Conservation (phyloP, 768 basidiomycete species). For the Rhodocollybia butyracea region DNA sequence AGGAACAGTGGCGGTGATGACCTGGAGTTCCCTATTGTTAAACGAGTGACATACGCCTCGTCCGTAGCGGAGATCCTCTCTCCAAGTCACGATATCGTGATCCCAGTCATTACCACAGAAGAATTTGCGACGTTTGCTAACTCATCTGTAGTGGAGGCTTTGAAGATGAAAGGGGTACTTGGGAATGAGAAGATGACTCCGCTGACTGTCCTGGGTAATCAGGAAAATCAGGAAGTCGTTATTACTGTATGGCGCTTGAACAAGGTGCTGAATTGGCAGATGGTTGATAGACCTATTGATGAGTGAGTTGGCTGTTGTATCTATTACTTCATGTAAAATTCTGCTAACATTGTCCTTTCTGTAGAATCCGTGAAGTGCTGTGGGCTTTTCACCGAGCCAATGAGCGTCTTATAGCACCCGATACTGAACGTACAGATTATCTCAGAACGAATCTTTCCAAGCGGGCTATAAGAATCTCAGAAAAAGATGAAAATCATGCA, state of each 20-base stretch:
- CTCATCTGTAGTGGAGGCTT: neutral
- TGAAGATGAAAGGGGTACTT: neutral
- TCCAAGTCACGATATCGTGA: constrained; percentile 4
- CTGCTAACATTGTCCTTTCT: no score
- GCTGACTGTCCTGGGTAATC: neutral
- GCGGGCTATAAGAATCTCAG: constrained; percentile 1
- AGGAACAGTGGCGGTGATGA: no score
- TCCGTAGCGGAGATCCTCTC: constrained; percentile 10
- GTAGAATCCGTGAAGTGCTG: neutral
- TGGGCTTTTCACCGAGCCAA: constrained; percentile 2
- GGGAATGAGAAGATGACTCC: neutral
- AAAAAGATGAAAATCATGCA: neutral
- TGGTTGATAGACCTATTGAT: constrained; percentile 4
- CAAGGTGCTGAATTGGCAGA: constrained; percentile 1
- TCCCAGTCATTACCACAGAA: neutral
- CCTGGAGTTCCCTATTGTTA: neutral
- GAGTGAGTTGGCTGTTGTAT: neutral
- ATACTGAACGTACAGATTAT: neutral
- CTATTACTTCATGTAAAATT: neutral
- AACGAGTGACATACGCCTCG: constrained; percentile 11
- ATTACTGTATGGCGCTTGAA: neutral
- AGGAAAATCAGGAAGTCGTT: neutral
- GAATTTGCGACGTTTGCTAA: constrained; percentile 3
- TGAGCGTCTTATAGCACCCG: neutral
- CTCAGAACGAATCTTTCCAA: neutral